Evolutionary conservation across 192 early-diverging fungal species (phyloP), one percentile per base, ranked within the genome.

Genomic region (Coemansia sp.): DNA sequence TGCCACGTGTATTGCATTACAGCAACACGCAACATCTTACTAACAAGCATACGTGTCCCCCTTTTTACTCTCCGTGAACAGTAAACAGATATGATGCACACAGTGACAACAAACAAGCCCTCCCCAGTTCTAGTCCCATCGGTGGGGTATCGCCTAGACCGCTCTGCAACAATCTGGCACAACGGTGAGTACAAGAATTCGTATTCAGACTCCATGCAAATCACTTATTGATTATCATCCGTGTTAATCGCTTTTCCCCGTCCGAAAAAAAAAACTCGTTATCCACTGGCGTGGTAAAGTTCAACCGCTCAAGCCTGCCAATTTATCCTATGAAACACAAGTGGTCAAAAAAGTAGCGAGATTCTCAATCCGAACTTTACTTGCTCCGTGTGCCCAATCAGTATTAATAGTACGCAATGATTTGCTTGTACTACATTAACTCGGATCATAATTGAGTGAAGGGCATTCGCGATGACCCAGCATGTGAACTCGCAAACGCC

Each of bases 181-280:
- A 33, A 34, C 17, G 2, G 13, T 33, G 24, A 54, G 29, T 10
- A 5, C 53, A 10, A 11, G 11, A 13, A 4, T 53, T 54, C 29
- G 29, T 21, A 34, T 56, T 56, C 53, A 33, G 53, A 56, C 53
- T 54, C 51, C n/a, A 27, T 51, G 48, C 2, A 19, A 24, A 51
- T 56, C 53, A 16, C 53, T 33, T 56, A 56, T 34, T 16, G 53
- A 56, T 56, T 56, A 56, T 35, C 53, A 33, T 33, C 53, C 53
- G 53, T 34, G 53, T 11, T 33, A 33, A 56, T 56, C 53, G 31
- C 39, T 66, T 17, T 54, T 40, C 33, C 17, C 9, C 45, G 39
- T 63, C n/a, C 41, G 21, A 41, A 42, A 14, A 44, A 42, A 21
- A 63, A 63, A 37, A n/a, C 54, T 17, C 42, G 42, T 35, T 59